Base-by-base conservation (phyloP, 306 rosid genomes). In the Psophocarpus tetragonolobus region DNA sequence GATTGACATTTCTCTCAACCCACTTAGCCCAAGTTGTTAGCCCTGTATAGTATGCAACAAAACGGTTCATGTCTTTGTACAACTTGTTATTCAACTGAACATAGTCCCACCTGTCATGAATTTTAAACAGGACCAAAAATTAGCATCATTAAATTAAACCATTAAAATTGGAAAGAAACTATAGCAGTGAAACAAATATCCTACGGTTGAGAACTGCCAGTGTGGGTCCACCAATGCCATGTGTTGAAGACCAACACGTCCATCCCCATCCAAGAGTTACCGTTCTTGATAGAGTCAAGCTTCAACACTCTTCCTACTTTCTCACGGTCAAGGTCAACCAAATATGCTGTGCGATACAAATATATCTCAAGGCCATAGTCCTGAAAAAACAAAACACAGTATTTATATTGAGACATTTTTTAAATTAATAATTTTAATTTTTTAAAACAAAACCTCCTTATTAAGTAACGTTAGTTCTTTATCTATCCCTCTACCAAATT, bases 181-280 rank as follows among this genome's bases (percentile, higher is more conserved):
- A 26, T 3, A 39, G n/a, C n/a, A n/a, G 20, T 15, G 42, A 14
- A 1, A 71, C 3, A 6, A 15, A 38, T 26, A 76, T 80, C 95
- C 0, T 87, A 95, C 98, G 98, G 97, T 33, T 92, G 98, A 5
- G 96, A 30, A 20, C 32, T 84, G 50, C 96, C 98, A 0, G 95
- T 87, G 84, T 94, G 97, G 83, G 97, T 88, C 97, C 98, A 94
- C 98, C 98, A 94, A 5, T 94, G 98, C 97, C 98, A 95, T 17
- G 93, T 87, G 96, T 95, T 93, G 80, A 95, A 95, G 71, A 95
- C 36, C 36, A 95, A 48, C 6, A 62, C 71, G 80, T 95, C 95
- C 98, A 95, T 89, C 33, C 93, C 97, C 79, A 81, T 84, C 98
- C 97, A 95, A 1, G 87, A 90, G 5, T 88, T 82, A 56, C 97